Evolutionary conservation across 2,329 filamentous ascomycete genomes (phyloP), one percentile per base, ranked within the genome.

Genomic region (Ophiostoma novo-ulmi): DNA sequence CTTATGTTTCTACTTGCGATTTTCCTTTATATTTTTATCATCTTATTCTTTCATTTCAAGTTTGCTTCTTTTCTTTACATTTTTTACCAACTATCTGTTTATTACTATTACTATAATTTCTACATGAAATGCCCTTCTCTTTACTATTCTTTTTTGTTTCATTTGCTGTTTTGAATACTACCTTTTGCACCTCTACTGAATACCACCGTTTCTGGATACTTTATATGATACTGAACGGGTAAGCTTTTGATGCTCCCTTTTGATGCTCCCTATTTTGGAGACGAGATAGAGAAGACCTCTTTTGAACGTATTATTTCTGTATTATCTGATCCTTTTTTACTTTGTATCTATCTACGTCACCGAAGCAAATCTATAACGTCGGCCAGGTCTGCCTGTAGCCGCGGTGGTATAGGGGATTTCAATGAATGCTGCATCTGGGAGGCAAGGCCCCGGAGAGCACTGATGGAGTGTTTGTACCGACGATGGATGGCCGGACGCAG

Each of bases 391-490:
- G 71, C 55, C 13, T 48, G 65, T 14, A 67, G 22, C n/a, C 39
- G 65, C 31, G 11, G 38, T 22, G 65, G 65, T n/a, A 67, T 14
- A 3, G 38, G 10, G 17, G 20, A 38, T 4, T 44, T 17, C 2
- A 48, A 5, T 10, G 65, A 44, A 1, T 26, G n/a, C 64, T 66
- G 64, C 22, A 67, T 41, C 65, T 41, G 39, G 5, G n/a, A 75
- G 4, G 82, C 82, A 68, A 88, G 79, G 3, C 85, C 84, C 10
- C 80, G 74, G 14, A 89, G 78, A 7, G 85, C 85, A 66, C 77
- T 76, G 20, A 82, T 81, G n/a, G 85, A 85, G 72, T 85, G 82
- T 1, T 78, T 75, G 73, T 87, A 87, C 22, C 86, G 80, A 74
- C 65, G 65, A 14, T 26, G 11, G 22, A 67, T 48, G 22, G 65